phyloP scores from a whole-genome alignment of 208 protist genomes.

The Acanthamoeba royreba region DNA sequence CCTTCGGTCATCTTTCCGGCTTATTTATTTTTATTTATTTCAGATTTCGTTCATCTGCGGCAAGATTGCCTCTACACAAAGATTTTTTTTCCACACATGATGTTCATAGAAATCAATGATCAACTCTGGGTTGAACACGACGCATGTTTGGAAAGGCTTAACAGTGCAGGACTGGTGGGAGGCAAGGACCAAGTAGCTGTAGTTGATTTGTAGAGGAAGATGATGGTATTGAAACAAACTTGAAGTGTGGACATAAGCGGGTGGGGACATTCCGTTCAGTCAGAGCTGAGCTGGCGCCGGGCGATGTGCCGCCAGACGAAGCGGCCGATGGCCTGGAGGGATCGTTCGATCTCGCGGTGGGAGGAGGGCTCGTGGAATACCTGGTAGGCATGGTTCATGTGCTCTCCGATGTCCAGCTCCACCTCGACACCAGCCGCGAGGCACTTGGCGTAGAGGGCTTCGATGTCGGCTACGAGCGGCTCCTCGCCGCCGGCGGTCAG shows the following conservation, averaged over 20 bases:
- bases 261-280: not conserved
- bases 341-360: constrained; percentile 13
- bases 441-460: constrained; percentile 6
- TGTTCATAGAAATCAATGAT: too few species aligned
- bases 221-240: too few species aligned
- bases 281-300: not conserved
- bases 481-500: constrained; percentile 23
- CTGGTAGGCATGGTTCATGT: constrained; percentile 46
- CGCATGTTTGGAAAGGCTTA: too few species aligned
- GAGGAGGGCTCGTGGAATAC: not conserved
- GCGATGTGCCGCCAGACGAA: not conserved
- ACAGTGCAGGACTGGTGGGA: too few species aligned
- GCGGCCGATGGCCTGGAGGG: not conserved
- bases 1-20: not conserved
- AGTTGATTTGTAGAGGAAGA: too few species aligned
- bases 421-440: not conserved
- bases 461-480: constrained; percentile 19
- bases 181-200: too few species aligned
- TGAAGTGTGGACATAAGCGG: not conserved
- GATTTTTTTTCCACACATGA: too few species aligned
- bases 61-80: too few species aligned
- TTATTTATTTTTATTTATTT: not conserved
- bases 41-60: too few species aligned
- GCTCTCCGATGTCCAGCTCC: not conserved
- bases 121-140: too few species aligned